A percentile compares a stretch with the other conserved stretches of the same genome.
Conservation (phyloP, 306 rosid species). For the Luffa aegyptiaca region DNA sequence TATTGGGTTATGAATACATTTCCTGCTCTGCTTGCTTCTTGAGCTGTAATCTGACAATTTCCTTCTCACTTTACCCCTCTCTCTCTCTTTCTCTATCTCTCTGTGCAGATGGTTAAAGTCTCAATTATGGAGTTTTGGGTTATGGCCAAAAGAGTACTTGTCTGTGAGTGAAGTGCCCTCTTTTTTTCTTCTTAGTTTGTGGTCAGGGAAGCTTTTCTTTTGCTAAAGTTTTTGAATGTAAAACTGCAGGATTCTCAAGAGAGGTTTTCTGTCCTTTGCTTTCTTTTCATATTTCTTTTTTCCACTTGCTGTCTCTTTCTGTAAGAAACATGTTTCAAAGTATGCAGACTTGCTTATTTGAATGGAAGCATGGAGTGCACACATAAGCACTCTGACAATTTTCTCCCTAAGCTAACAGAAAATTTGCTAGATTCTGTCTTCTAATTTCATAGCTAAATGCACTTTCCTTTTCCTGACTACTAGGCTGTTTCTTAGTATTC, state of each 20-base stretch:
- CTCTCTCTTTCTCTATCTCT: background rate
- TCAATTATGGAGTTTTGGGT: conserved; percentile 29
- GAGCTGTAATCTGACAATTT: background rate
- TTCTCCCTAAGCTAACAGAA: background rate
- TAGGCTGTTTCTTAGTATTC: background rate
- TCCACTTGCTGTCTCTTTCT: conserved; percentile 27
- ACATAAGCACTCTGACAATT: conserved; percentile 13
- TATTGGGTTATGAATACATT: background rate
- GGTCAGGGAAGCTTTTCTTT: conserved; percentile 52
- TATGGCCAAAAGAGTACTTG: conserved; percentile 45
- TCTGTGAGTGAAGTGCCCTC: conserved; percentile 29
- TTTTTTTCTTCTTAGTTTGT: conserved; percentile 23
- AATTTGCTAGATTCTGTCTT: conserved; percentile 5
- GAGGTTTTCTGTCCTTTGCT: conserved; percentile 39
- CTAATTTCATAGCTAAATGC: background rate
- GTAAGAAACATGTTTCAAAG: conserved; percentile 73
- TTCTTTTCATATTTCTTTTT: conserved; percentile 30
- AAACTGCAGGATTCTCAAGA: conserved; percentile 44
- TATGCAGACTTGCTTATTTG: conserved; percentile 48
- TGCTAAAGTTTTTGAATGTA: conserved; percentile 16
- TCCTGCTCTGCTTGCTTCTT: background rate
- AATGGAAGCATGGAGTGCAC: conserved; percentile 45
- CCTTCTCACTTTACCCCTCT: background rate
- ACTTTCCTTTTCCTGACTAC: background rate
- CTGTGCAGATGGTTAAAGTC: conserved; percentile 64